These are phyloP conservation scores for Scheffersomyces stipitis DNA, from an alignment of 805 yeast species.

Conservation along the genomic window DNA sequence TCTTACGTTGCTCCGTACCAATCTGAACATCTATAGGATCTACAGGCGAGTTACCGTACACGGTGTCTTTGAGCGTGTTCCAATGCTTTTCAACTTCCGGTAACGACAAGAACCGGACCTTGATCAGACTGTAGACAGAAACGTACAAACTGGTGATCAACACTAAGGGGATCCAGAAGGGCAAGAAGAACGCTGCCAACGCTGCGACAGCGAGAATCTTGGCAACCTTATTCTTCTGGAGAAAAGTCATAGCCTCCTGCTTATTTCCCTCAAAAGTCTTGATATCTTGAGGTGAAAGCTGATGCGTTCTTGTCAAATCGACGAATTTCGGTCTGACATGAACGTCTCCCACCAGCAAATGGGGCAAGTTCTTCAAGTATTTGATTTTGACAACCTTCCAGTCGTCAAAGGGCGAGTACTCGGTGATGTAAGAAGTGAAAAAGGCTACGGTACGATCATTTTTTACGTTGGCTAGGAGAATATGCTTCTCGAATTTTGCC, in stretches of 20 bases:
- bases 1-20: slow-evolving; percentile 29
- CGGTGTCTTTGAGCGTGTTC: slow-evolving; percentile 30
- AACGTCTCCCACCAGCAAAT: slow-evolving; percentile 35
- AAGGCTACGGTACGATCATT: slow-evolving; percentile 89
- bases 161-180: slow-evolving; percentile 52
- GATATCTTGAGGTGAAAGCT: slow-evolving; percentile 9
- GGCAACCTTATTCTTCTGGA: slow-evolving; percentile 27
- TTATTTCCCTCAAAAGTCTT: slow-evolving; percentile 19
- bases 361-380: slow-evolving; percentile 47
- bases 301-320: slow-evolving; percentile 42
- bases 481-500: slow-evolving; percentile 52
- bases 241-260: slow-evolving; percentile 39
- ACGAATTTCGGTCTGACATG: slow-evolving; percentile 49
- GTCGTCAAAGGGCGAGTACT: slow-evolving; percentile 69
- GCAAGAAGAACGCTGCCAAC: slow-evolving; percentile 33
- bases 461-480: slow-evolving; percentile 69
- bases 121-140: slow-evolving; percentile 41
- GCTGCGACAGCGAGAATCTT: slow-evolving; percentile 23
- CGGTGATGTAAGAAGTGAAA: slow-evolving; percentile 75
- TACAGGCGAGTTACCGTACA: slow-evolving; percentile 28
- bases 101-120: slow-evolving; percentile 24
- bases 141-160: slow-evolving; percentile 34
- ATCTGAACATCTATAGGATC: slow-evolving; percentile 31
- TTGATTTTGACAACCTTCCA: slow-evolving; percentile 49
- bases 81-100: slow-evolving; percentile 32